Base-by-base conservation (phyloP, 306 rosid genomes). In the Quillaja saponaria region DNA sequence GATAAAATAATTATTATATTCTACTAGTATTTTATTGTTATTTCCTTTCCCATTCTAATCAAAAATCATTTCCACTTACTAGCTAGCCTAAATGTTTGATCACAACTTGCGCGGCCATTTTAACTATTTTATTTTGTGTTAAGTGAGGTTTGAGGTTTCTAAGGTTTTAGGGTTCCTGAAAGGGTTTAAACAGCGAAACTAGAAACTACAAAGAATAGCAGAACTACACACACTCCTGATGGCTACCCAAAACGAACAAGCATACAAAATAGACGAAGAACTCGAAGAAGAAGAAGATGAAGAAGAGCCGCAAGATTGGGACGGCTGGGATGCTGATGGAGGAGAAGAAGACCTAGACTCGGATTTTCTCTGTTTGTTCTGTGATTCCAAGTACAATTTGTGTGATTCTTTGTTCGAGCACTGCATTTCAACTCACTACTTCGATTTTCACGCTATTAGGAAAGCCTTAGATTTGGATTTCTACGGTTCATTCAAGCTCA, bases 401-500 rank as follows among this genome's bases (percentile, higher is more conserved):
- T 79, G 77, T 71, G 61, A 44, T 13, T 55, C 82, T 6, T 58
- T 92, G 40, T 86, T 86, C 61, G 76, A 73, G 2, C 99, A 92
- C 50, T 92, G 96, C 63, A 49, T 21, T 16, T 67, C 79, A 3
- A 2, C 49, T 59, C 99, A 92, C 71, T 74, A 55, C 62, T 92
- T 92, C 64, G 86, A 92, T 71, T 86, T 89, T 53, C 83, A 37
- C 1, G 48, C 56, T 20, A 42, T 84, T 11, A 73, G 71, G 54
- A 67, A 41, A 17, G 38, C 68, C 13, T 77, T 89, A 52, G 13
- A 64, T 52, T 73, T 92, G 59, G 88, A 87, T 63, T 92, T 89
- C 77, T 89, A 92, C 37, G 78, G 81, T 45, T 87, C 90, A 15
- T 79, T 92, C 67, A 89, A 86, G 81, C 82, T 89, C 65, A 84